Base-by-base conservation (phyloP, 176 grass and related monocot species). In the Aegilops sharonensis region DNA sequence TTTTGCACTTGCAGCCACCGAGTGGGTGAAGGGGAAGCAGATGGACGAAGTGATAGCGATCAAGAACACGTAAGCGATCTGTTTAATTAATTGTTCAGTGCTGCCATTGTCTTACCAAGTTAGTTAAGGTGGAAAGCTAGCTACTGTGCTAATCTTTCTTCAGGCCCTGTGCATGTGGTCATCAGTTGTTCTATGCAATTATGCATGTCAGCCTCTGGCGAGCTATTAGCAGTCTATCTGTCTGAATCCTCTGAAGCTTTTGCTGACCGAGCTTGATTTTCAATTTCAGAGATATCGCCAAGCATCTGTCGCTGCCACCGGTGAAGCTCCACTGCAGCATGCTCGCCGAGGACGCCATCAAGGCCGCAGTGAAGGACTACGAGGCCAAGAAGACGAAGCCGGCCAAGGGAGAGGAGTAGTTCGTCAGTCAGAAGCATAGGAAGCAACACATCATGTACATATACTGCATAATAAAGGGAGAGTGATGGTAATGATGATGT, bases 271-370 rank as follows among this genome's bases (percentile, higher is more conserved):
- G 7, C 39, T 73, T 45, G 70, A 4, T 73, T 59, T 43, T 59
- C 17, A 59, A 77, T 63, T 89, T 2, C 87, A 95, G 94, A 30
- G 92, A 98, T 77, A 98, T 95, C 18, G 93, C 93, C 0, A 98
- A 98, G 82, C 94, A 98, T 74, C 77, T 95, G 5, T 95, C 97
- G 9, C 93, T 95, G 43, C 97, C 94, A 4, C 92, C 93, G 3
- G 97, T 95, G n/a, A 98, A 98, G 74, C 92, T 98, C 29, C 94
- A 98, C 78, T 98, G 97, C 88, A 95, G 93, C 88, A 98, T 98
- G 96, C 93, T 98, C 12, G 96, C 93, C 0, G 96, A 98, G 83
- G 96, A 98, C 82, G 96, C 93, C 11, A 98, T 95, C 75, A 98
- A 94, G 78, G 90, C 96, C 30, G 96, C 96, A 0, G 90, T 98